Evolutionary conservation across 2,329 filamentous ascomycete species (phyloP).

Genomic region (Xylaria multiplex): DNA sequence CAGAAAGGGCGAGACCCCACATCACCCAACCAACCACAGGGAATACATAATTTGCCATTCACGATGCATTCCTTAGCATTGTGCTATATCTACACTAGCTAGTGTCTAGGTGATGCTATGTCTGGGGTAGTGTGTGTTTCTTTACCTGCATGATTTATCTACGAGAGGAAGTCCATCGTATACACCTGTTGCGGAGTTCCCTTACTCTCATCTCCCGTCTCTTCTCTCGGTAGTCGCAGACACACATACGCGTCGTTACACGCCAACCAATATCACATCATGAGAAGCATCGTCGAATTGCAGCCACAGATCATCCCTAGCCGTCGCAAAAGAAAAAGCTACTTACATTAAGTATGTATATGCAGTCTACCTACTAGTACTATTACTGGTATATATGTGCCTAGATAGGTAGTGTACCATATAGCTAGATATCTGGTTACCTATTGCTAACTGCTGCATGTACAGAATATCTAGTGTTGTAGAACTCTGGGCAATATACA

Average conservation of each 20-base stretch:
- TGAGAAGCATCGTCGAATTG: slow-evolving; percentile 41
- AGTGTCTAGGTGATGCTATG: too few species aligned
- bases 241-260: not conserved
- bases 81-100: too few species aligned
- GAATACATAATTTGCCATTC: not conserved
- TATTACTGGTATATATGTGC: too few species aligned
- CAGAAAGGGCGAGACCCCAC: not conserved
- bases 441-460: too few species aligned
- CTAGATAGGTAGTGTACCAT: too few species aligned
- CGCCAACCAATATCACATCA: slow-evolving; percentile 30
- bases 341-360: too few species aligned
- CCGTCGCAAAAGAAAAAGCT: slow-evolving; percentile 41
- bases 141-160: slow-evolving; percentile 36
- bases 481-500: too few species aligned
- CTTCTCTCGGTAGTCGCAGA: slow-evolving; percentile 3
- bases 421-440: too few species aligned
- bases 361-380: too few species aligned
- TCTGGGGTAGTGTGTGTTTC: slow-evolving; percentile 15
- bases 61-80: too few species aligned
- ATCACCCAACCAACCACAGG: slow-evolving; percentile 7
- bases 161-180: slow-evolving; percentile 30
- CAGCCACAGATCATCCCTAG: slow-evolving; percentile 33
- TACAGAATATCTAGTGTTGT: too few species aligned
- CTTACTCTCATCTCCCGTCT: not conserved
- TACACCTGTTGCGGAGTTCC: slow-evolving; percentile 29